phyloP scores from a whole-genome alignment of 805 yeast species.

The Saccharomycopsis fodiens region DNA sequence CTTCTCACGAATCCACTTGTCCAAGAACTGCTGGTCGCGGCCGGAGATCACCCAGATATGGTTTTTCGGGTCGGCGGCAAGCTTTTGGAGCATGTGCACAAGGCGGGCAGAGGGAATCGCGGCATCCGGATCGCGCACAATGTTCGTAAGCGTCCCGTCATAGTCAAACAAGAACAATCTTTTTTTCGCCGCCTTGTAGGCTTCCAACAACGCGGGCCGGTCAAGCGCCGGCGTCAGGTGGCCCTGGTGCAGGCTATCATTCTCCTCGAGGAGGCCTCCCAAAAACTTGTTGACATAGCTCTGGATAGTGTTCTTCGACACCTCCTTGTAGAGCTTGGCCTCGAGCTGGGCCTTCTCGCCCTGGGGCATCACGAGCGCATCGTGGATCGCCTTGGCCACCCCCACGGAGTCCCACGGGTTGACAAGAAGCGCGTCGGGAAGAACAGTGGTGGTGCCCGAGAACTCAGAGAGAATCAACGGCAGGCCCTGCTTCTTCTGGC shows the following conservation, averaged over 20 bases:
- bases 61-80: conserved; percentile 71
- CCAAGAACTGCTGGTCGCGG: conserved; percentile 84
- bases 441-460: conserved; percentile 74
- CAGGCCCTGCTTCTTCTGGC: conserved; percentile 61
- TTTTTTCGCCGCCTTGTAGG: conserved; percentile 53
- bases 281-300: conserved; percentile 69
- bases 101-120: conserved; percentile 86
- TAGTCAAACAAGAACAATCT: conserved; percentile 88
- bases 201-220: conserved; percentile 51
- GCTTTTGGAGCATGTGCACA: conserved; percentile 45
- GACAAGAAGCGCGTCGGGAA: conserved; percentile 69
- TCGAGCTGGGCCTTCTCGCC: conserved; percentile 41
- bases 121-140: conserved; percentile 95
- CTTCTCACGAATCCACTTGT: conserved; percentile 74
- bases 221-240: conserved; percentile 76
- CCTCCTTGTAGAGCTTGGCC: conserved; percentile 50
- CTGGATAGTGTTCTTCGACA: conserved; percentile 66
- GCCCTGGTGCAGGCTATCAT: conserved; percentile 33
- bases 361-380: conserved; percentile 49
- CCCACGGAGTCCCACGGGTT: conserved; percentile 98
- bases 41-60: conserved; percentile 95
- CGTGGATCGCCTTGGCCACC: conserved; percentile 76
- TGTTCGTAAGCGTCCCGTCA: conserved; percentile 96
- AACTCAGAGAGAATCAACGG: conserved; percentile 90
- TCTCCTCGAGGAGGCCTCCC: conserved; percentile 37